Evolutionary conservation across 2,329 filamentous ascomycete genomes (phyloP), one percentile per base, ranked within the genome.

Genomic region (Sclerotiophoma versabilis): DNA sequence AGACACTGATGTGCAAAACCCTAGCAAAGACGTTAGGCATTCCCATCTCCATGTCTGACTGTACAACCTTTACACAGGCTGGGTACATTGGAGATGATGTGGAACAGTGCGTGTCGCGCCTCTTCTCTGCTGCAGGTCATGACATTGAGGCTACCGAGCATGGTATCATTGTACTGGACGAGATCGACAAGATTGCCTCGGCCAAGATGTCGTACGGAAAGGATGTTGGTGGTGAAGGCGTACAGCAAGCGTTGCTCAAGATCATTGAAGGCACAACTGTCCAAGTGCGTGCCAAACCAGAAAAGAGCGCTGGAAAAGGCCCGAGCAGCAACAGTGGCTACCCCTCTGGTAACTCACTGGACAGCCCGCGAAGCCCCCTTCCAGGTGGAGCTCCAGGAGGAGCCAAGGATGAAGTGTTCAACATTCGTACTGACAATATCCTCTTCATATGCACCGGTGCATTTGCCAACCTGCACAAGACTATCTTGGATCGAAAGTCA

Each of bases 51-150:
- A 96, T 96, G 76, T 93, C 91, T 57, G 93, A 98, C 75, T 98
- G 93, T 75, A 97, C 95, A 44, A 91, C 93, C 5, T 92, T 98
- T 60, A 98, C 93, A 0, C 93, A 97, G 77, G 93, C 93, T 4
- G 93, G 95, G 22, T 99, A 99, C 68, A 97, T 99, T 63, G 95
- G 95, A 25, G 93, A 98, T 71, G 95, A 99, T 71, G 93, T 93
- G n/a, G 95, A 99, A 72, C 88, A 91, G 0, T 97, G 93, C 66
- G 92, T 99, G 33, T 92, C 97, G 69, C 84, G 95, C 37, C 82
- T 99, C 22, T 81, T 99, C 9, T 90, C 96, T 49, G 92, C 96
- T 54, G 87, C 93, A 8, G 93, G 96, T 72, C 96, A 96, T 74
- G 90, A 96, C 64, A 85, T 95, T 23, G 86, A 87, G 54, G 87